A percentile compares a stretch with the other conserved stretches of the same genome.
phyloP scores from a whole-genome alignment of 108 stramenopile species.

The Fragilaria radians region DNA sequence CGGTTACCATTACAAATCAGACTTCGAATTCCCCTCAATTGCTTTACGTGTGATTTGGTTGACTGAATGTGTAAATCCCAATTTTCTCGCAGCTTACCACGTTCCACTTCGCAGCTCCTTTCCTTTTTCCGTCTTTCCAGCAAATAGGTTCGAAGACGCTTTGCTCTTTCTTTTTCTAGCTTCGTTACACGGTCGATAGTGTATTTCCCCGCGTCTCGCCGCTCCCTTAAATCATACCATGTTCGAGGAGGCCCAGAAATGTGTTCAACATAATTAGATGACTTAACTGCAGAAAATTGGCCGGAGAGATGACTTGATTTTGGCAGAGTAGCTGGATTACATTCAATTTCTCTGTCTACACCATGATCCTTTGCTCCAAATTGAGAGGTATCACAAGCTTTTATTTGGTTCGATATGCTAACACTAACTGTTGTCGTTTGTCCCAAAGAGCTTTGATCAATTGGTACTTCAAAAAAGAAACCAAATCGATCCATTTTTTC shows the following conservation, averaged over 20 bases:
- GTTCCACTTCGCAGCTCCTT: neutral
- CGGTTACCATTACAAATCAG: conserved; percentile 7
- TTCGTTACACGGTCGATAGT: conserved; percentile 43
- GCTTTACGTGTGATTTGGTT: neutral
- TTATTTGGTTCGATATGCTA: too few species aligned
- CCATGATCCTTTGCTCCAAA: too few species aligned
- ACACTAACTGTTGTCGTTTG: too few species aligned
- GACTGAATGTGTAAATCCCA: neutral
- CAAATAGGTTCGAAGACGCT: conserved; percentile 20
- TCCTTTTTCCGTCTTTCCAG: neutral
- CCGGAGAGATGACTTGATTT: too few species aligned
- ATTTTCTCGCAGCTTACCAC: neutral
- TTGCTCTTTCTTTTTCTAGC: conserved; percentile 34
- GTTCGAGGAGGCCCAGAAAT: neutral
- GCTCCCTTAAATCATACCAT: neutral
- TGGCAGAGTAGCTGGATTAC: too few species aligned
- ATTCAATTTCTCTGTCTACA: too few species aligned
- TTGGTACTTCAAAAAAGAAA: conserved; percentile 42
- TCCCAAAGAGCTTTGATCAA: too few species aligned
- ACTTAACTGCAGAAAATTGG: too few species aligned
- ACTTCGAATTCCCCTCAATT: neutral
- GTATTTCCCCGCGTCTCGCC: conserved; percentile 37
- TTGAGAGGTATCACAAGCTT: too few species aligned
- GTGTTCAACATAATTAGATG: too few species aligned
- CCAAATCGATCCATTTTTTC: conserved; percentile 69